Evolutionary conservation across 345 rosid species (phyloP).

Genomic region (Hibiscus mutabilis): DNA sequence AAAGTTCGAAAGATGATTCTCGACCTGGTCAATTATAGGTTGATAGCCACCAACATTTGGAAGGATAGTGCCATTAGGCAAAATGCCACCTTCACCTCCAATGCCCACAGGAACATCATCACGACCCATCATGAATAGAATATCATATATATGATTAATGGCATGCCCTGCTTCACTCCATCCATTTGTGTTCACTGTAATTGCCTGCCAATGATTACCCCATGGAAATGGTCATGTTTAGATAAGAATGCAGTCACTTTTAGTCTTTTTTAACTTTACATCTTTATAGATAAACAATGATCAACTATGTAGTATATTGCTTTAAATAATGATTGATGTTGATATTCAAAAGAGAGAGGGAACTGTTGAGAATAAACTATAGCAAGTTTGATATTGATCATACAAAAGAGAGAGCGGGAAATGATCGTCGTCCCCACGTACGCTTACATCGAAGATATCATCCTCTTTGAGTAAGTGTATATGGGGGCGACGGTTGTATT

Average conservation of each 20-base stretch:
- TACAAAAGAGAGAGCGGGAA: no score
- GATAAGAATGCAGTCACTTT: background rate
- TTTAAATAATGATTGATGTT: background rate
- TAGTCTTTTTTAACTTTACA: background rate
- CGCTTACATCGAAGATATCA: no score
- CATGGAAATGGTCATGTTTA: background rate
- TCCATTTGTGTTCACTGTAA: constrained; percentile 62
- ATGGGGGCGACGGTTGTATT: no score
- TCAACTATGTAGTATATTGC: background rate
- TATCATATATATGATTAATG: constrained; percentile 71
- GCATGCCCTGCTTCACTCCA: constrained; percentile 89
- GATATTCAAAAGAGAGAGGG: background rate
- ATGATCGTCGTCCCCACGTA: no score
- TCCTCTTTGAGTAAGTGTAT: no score
- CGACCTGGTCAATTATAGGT: constrained; percentile 80
- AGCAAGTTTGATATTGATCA: background rate
- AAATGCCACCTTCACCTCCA: constrained; percentile 89
- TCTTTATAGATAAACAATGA: background rate
- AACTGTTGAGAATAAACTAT: background rate
- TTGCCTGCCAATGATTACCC: constrained; percentile 36
- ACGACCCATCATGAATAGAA: constrained; percentile 86
- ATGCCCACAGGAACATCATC: constrained; percentile 75
- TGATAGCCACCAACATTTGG: constrained; percentile 84
- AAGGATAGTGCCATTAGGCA: constrained; percentile 50
- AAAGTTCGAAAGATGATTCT: constrained; percentile 23